Evolutionary conservation across 352 stramenopile species (phyloP), one percentile per base, ranked within the genome.

Genomic region (Elongisporangium undulatum): DNA sequence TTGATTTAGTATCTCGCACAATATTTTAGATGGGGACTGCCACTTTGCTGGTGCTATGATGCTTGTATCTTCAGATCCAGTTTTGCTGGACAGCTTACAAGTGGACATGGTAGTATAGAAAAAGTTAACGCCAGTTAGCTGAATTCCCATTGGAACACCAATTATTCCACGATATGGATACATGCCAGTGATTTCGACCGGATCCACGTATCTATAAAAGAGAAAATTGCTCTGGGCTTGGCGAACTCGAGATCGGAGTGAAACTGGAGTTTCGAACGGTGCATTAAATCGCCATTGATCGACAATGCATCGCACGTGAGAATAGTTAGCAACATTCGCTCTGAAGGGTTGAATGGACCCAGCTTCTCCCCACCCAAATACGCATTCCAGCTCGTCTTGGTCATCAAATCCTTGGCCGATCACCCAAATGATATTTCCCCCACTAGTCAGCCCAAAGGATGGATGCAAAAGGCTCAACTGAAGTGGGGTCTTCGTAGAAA

Each of bases 301-400:
- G 22, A 76, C 53, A 38, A 61, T 13, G 51, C 79, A 89, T 4
- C n/a, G 22, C 1, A 57, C 57, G 52, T 52, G 69, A 4, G 68
- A 66, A 29, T 51, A 17, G 16, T 85, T 75, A 17, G 75, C 34
- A 16, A 59, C 51, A 2, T 23, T 65, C 12, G 65, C 66, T 24
- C 56, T 3, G 21, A 53, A 26, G 15, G 23, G 51, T 7, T 60
- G 41, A 23, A 59, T 38, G 22, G 21, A 16, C 13, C 62, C 51
- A 8, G 64, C 45, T 17, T 58, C 55, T n/a, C 72, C 57, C 70
- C 67, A 85, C 16, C 76, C 76, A 58, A 78, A 69, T 7, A 75
- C 48, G 24, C 74, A 88, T 16, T 74, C 61, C 23, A 70, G 29
- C 23, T 24, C 23, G 15, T 54, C 59, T 52, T 62, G 55, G 6